These are phyloP conservation scores for Firmiana major DNA, from an alignment of 345 rosid genomes.

Conservation along the genomic window DNA sequence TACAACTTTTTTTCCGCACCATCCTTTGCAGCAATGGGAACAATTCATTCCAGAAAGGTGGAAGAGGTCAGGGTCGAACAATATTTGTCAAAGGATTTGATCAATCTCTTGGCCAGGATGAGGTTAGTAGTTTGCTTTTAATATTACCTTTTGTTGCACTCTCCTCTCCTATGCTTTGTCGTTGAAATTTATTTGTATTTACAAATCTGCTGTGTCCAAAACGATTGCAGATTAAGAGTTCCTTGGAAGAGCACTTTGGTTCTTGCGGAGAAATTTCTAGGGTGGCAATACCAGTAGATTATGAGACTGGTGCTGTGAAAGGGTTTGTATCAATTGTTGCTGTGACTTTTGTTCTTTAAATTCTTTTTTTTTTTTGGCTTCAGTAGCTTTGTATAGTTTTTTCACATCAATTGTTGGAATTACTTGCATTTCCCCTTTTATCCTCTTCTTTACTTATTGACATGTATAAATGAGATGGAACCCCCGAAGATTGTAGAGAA, in stretches of 20 bases:
- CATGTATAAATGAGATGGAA: not conserved
- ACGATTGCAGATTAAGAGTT: slow-evolving; percentile 41
- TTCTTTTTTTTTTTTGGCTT: not conserved
- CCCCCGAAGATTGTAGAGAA: not conserved
- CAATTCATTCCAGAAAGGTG: slow-evolving; percentile 52
- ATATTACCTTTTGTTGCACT: not conserved
- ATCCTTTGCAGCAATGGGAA: slow-evolving; percentile 40
- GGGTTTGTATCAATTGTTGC: slow-evolving; percentile 52
- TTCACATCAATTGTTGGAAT: not conserved
- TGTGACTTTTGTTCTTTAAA: not conserved
- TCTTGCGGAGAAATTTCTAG: slow-evolving; percentile 66
- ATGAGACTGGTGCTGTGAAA: slow-evolving; percentile 56
- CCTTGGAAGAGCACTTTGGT: slow-evolving; percentile 58
- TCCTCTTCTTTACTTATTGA: not conserved
- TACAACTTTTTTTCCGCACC: not conserved
- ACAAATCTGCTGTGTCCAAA: not conserved
- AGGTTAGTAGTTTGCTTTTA: slow-evolving; percentile 26
- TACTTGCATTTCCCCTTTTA: not conserved
- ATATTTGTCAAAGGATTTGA: slow-evolving; percentile 73
- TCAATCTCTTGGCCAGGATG: slow-evolving; percentile 39
- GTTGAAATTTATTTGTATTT: not conserved
- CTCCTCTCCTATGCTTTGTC: not conserved
- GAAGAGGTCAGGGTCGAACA: slow-evolving; percentile 31
- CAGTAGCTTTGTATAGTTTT: not conserved
- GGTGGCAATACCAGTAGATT: slow-evolving; percentile 61